Evolutionary conservation across 1,284 basidiomycete species (phyloP).

Genomic region (Trichosporon ovoides): DNA sequence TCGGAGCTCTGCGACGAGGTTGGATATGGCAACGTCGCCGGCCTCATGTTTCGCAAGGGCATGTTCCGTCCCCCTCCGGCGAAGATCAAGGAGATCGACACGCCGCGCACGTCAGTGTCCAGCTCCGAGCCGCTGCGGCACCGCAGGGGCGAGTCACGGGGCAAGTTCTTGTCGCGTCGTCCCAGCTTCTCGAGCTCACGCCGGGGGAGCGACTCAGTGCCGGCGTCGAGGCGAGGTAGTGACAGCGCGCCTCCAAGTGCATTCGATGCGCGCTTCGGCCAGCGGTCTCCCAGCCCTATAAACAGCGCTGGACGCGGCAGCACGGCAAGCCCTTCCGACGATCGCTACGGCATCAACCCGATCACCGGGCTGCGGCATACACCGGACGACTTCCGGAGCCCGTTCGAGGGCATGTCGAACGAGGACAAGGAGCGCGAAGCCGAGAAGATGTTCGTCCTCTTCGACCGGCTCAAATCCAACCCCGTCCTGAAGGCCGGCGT

Average conservation of each 20-base stretch:
- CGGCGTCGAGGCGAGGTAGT: not conserved
- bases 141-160: not conserved
- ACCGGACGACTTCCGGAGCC: slow-evolving; percentile 30
- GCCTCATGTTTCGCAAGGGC: slow-evolving; percentile 83
- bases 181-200: not conserved
- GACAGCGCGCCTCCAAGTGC: not conserved
- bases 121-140: not conserved
- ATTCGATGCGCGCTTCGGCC: not conserved
- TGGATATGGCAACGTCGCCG: slow-evolving; percentile 88
- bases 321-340: not conserved
- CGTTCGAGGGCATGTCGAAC: slow-evolving; percentile 65
- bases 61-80: slow-evolving; percentile 58
- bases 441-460: slow-evolving; percentile 80
- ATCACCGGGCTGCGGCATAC: slow-evolving; percentile 63
- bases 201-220: not conserved
- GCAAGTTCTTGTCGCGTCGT: not conserved
- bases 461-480: slow-evolving; percentile 74
- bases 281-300: not conserved
- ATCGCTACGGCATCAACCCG: slow-evolving; percentile 54
- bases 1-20: slow-evolving; percentile 64
- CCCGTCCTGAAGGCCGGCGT: slow-evolving; percentile 46
- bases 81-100: slow-evolving; percentile 50
- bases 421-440: slow-evolving; percentile 88
- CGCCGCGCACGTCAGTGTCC: not conserved
- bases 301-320: too few species aligned